Evolutionary conservation across 2,329 filamentous ascomycete genomes (phyloP).

Genomic region (Intubia oerlemansii): DNA sequence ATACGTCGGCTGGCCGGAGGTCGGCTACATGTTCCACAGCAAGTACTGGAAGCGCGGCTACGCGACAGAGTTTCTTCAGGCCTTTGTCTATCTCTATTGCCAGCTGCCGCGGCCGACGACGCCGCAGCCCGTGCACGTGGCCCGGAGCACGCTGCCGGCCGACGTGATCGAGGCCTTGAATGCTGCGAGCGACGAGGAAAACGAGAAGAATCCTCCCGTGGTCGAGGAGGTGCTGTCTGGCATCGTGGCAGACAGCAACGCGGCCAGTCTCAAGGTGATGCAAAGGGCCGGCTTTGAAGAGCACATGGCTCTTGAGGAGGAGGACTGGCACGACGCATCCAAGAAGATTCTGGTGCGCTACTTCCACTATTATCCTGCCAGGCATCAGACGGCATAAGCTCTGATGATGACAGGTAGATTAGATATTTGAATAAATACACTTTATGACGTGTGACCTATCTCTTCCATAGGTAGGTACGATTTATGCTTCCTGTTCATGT

Average conservation of each 20-base stretch:
- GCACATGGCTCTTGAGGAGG: too few species aligned
- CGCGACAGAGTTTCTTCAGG: constrained; percentile 32
- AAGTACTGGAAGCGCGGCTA: constrained; percentile 34
- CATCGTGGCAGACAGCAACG: constrained; percentile 26
- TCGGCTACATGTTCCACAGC: constrained; percentile 34
- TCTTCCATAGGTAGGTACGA: too few species aligned
- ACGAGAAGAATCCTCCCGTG: constrained; percentile 5
- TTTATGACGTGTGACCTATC: too few species aligned
- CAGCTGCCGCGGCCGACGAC: constrained; percentile 24
- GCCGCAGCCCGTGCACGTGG: constrained; percentile 16
- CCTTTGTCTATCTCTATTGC: constrained; percentile 24
- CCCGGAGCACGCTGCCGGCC: constrained; percentile 14
- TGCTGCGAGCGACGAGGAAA: neutral
- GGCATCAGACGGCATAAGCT: too few species aligned
- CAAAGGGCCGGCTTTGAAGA: constrained; percentile 31
- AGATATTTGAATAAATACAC: too few species aligned
- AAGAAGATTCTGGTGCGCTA: constrained; percentile 7
- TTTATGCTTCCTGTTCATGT: too few species aligned
- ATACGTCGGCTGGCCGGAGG: constrained; percentile 29
- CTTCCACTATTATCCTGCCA: constrained; percentile 9
- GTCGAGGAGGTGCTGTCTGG: constrained; percentile 22
- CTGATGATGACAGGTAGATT: too few species aligned
- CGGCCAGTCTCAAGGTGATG: constrained; percentile 32
- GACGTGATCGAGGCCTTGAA: constrained; percentile 1
- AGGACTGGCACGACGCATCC: neutral